phyloP scores from a whole-genome alignment of 164 flowering plant genomes.

The Houttuynia cordata region DNA sequence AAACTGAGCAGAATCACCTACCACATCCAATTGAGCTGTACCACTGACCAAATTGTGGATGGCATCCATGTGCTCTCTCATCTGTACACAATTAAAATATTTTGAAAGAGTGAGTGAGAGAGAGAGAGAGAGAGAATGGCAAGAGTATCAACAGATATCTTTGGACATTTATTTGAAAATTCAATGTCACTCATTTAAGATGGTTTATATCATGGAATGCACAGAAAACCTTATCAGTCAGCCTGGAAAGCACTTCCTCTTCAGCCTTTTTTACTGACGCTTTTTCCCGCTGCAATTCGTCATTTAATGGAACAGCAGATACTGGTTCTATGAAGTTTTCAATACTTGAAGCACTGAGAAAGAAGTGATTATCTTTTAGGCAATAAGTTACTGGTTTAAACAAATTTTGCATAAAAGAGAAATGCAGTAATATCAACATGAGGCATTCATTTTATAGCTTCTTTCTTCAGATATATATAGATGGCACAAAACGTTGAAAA shows the following conservation, averaged over 20 bases:
- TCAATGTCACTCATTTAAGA: background rate
- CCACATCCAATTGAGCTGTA: constrained; percentile 61
- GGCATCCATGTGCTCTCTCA: constrained; percentile 46
- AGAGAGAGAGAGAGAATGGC: constrained; percentile 4
- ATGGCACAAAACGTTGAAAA: too few relatives aligned
- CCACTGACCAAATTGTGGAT: constrained; percentile 31
- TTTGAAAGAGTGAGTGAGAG: too few relatives aligned
- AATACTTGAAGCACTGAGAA: constrained; percentile 63
- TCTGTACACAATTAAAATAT: constrained; percentile 19
- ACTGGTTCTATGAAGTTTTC: constrained; percentile 79
- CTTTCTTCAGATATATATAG: too few relatives aligned
- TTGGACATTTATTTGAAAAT: background rate
- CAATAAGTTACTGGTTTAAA: background rate
- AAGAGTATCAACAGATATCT: background rate
- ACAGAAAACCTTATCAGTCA: constrained; percentile 60
- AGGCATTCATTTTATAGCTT: background rate
- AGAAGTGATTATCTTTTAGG: constrained; percentile 14
- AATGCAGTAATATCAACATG: background rate
- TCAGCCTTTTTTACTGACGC: constrained; percentile 61
- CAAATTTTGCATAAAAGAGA: background rate
- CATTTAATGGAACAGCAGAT: constrained; percentile 74
- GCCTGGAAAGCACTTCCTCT: constrained; percentile 55
- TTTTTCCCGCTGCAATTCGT: constrained; percentile 80
- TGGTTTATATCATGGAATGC: background rate
- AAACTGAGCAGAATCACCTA: too few relatives aligned